These are phyloP conservation scores for Fusarium pininemorale DNA, from an alignment of 2,329 filamentous ascomycete species.

Conservation along the genomic window DNA sequence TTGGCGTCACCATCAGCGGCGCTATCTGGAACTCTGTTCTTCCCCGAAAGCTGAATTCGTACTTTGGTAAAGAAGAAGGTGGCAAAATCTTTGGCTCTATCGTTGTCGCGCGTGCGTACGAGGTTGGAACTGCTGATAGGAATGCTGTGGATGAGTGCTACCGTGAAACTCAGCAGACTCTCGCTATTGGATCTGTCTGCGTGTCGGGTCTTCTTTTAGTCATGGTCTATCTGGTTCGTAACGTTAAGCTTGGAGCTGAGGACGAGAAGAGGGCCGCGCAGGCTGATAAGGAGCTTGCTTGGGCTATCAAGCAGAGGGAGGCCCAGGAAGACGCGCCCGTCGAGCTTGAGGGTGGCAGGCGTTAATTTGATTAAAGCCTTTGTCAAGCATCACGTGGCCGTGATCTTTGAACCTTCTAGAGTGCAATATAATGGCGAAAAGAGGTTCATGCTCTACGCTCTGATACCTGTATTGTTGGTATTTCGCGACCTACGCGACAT, in stretches of 20 bases:
- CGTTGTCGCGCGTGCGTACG: constrained; percentile 18
- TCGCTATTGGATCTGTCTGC: constrained; percentile 24
- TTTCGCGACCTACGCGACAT: no score
- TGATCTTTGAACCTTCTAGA: no score
- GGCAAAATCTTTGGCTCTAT: constrained; percentile 27
- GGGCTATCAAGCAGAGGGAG: constrained; percentile 29
- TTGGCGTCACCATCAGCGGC: constrained; percentile 23
- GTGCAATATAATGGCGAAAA: no score
- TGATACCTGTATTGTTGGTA: no score
- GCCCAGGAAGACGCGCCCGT: not conserved
- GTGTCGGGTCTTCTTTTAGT: constrained; percentile 8
- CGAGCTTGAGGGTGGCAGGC: constrained; percentile 7
- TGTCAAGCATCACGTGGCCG: no score
- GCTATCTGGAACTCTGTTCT: constrained; percentile 33
- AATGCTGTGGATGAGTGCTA: constrained; percentile 18
- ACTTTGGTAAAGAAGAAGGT: constrained; percentile 10
- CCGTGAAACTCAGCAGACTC: constrained; percentile 22
- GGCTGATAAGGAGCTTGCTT: constrained; percentile 29
- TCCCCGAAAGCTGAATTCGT: constrained; percentile 1
- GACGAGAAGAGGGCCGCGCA: constrained; percentile 20
- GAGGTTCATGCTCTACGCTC: no score
- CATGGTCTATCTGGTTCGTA: not conserved
- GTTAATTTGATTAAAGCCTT: not conserved
- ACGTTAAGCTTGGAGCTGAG: constrained; percentile 23
- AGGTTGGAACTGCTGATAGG: constrained; percentile 8